phyloP scores from a whole-genome alignment of 2,329 filamentous ascomycete species.

The Sporothrix sp. region DNA sequence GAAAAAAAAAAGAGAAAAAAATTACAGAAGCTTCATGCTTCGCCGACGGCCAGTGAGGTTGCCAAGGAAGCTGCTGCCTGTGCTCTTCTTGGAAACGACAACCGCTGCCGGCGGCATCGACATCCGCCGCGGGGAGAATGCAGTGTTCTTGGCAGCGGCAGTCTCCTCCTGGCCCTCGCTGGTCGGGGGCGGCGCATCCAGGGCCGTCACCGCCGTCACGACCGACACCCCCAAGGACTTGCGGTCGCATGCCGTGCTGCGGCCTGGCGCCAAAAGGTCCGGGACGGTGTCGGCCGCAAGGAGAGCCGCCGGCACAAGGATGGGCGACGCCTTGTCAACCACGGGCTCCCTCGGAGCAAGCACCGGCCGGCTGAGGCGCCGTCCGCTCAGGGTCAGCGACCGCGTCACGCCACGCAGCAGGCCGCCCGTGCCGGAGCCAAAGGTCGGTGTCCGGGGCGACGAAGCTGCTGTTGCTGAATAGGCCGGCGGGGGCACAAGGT shows the following conservation, averaged over 20 bases:
- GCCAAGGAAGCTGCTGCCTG: conserved; percentile 15
- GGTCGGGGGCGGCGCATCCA: conserved; percentile 30
- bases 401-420: conserved; percentile 40
- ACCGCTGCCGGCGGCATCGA: not conserved
- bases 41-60: conserved; percentile 7
- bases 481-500: not conserved
- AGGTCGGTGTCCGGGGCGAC: conserved; percentile 34
- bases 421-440: conserved; percentile 15
- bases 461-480: not conserved
- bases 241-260: conserved; percentile 8
- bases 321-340: not conserved
- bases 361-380: conserved; percentile 42
- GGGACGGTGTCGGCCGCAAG: conserved; percentile 5
- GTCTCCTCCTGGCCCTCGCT: conserved; percentile 9
- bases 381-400: conserved; percentile 44
- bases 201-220: conserved; percentile 24
- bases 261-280: not conserved
- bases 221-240: conserved; percentile 14
- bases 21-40: conserved; percentile 8
- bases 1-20: not conserved
- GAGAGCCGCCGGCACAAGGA: conserved; percentile 12
- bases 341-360: not conserved
- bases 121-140: conserved; percentile 23
- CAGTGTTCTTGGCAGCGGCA: not conserved
- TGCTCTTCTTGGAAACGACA: conserved; percentile 26